Percentiles rank a stretch among this genome's conserved stretches.
Conservation (phyloP, 495 filamentous ascomycete species). For the Cudoniella acicularis region DNA sequence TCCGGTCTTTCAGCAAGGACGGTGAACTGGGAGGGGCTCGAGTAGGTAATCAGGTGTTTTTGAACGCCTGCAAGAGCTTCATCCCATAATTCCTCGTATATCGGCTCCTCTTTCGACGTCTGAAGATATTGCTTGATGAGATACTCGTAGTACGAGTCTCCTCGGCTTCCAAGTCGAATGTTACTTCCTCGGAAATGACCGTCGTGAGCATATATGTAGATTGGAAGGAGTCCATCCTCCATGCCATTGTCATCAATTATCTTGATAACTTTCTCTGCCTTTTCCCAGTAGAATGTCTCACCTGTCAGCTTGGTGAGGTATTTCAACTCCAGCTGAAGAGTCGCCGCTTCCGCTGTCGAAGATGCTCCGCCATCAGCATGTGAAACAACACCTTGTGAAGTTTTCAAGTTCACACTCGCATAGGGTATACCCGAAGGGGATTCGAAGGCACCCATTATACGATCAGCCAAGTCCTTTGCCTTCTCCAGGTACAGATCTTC, state of each 20-base stretch:
- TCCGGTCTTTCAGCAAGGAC: constrained; percentile 80
- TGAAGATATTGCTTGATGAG: constrained; percentile 96
- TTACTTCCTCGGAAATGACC: constrained; percentile 78
- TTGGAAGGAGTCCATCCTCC: constrained; percentile 83
- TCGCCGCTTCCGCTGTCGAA: constrained; percentile 89
- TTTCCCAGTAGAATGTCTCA: constrained; percentile 79
- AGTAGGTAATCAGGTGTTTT: constrained; percentile 89
- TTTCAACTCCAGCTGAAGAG: constrained; percentile 93
- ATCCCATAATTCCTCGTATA: constrained; percentile 92
- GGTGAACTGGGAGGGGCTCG: constrained; percentile 71
- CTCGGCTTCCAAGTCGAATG: constrained; percentile 87
- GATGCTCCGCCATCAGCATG: constrained; percentile 87
- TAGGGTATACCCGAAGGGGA: constrained; percentile 82
- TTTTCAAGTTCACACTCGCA: constrained; percentile 84
- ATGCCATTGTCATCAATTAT: constrained; percentile 76
- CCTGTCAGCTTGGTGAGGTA: constrained; percentile 94
- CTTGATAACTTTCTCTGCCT: constrained; percentile 81
- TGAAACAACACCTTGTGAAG: constrained; percentile 65
- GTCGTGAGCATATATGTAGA: constrained; percentile 76
- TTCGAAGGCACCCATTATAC: constrained; percentile 83
- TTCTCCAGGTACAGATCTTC: constrained; percentile 96
- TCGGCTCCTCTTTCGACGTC: constrained; percentile 76
- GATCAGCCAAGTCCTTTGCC: constrained; percentile 85
- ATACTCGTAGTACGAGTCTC: constrained; percentile 98
- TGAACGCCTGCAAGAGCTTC: constrained; percentile 80